A percentile compares a stretch with the other conserved stretches of the same genome.
Evolutionary conservation across 2,329 filamentous ascomycete species (phyloP).

Genomic region (Fulvia fulva): DNA sequence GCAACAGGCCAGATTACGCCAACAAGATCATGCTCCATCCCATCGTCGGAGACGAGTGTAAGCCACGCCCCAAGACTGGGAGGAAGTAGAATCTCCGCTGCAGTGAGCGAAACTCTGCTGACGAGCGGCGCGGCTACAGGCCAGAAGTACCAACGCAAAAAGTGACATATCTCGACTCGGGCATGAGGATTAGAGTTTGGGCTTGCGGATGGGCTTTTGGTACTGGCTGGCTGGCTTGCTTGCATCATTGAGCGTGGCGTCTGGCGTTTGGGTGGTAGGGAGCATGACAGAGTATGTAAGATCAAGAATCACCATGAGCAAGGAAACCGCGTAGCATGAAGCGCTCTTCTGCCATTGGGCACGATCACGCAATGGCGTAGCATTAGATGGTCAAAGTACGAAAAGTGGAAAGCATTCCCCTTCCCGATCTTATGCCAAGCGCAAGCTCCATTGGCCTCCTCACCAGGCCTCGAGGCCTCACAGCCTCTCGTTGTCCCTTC

Average conservation of each 20-base stretch:
- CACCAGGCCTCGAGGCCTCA: too few species aligned
- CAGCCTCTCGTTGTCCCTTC: too few species aligned
- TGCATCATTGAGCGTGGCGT: conserved; percentile 7
- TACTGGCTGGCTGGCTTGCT: background rate
- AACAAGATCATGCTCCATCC: conserved; percentile 52
- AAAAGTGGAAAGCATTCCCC: background rate
- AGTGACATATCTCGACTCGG: background rate
- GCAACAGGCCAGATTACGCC: conserved; percentile 63
- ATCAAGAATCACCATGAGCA: background rate
- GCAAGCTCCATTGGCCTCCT: too few species aligned
- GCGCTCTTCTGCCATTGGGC: background rate
- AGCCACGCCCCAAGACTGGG: conserved; percentile 45
- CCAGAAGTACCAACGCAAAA: conserved; percentile 2
- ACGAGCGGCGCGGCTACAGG: conserved; percentile 4
- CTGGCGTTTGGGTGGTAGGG: background rate
- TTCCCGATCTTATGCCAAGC: too few species aligned
- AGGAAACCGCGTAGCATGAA: background rate
- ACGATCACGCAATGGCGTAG: background rate
- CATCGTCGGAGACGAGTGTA: conserved; percentile 47
- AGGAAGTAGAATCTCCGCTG: conserved; percentile 39
- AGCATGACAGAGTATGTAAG: background rate
- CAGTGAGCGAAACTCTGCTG: background rate
- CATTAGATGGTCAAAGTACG: background rate
- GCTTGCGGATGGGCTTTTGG: background rate
- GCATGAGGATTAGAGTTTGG: background rate